A percentile compares a stretch with the other conserved stretches of the same genome.
Evolutionary conservation across 768 basidiomycete genomes (phyloP).

Genomic region (Sarcodon sp.): DNA sequence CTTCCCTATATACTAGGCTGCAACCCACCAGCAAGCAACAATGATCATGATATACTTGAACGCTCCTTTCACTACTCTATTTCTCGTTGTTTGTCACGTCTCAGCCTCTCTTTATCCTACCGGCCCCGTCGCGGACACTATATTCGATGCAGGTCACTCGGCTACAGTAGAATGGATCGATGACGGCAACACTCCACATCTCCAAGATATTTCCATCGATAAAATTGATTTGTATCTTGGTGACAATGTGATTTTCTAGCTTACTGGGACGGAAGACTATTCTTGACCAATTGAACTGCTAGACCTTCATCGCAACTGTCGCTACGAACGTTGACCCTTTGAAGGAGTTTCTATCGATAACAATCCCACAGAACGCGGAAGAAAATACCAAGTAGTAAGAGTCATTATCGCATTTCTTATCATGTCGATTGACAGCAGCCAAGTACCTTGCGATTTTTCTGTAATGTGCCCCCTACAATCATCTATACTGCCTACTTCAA

Average conservation of each 20-base stretch:
- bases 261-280: neutral
- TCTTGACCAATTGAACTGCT: neutral
- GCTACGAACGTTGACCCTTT: constrained; percentile 28
- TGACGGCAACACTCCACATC: constrained; percentile 24
- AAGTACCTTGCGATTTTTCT: constrained; percentile 22
- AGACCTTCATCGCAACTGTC: constrained; percentile 31
- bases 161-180: constrained; percentile 38
- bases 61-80: neutral
- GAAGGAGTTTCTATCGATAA: constrained; percentile 11
- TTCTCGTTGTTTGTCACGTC: neutral
- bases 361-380: constrained; percentile 13
- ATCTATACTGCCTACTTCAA: constrained; percentile 41
- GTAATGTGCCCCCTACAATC: constrained; percentile 13
- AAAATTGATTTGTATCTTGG: constrained; percentile 33
- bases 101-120: constrained; percentile 36
- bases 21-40: neutral
- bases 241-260: constrained; percentile 23
- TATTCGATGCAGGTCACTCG: constrained; percentile 29
- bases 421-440: neutral
- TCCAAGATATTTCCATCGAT: constrained; percentile 28
- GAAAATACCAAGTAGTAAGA: neutral
- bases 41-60: neutral
- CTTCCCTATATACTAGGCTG: neutral
- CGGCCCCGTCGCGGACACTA: constrained; percentile 30
- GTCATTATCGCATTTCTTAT: neutral